Conservation (phyloP, 73 alveolate genomes). For the Symbiodinium pilosum region DNA sequence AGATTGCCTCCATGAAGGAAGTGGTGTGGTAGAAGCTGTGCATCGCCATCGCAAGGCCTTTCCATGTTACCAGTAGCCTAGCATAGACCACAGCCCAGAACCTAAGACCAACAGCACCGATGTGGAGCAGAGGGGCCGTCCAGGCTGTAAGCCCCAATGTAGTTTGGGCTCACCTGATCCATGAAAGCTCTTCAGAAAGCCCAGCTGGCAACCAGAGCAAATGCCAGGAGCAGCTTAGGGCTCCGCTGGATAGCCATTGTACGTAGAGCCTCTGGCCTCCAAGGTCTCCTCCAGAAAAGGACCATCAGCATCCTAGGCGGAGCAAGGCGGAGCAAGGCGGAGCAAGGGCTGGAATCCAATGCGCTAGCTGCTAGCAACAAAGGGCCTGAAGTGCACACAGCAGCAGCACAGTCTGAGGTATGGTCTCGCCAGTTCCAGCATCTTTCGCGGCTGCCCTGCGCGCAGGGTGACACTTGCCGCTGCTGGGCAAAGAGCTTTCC, state of each 20-base stretch:
- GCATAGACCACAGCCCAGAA: not conserved
- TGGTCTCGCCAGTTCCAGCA: conserved; percentile 65
- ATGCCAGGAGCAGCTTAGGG: too few relatives aligned
- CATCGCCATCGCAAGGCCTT: conserved; percentile 82
- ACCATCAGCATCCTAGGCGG: conserved; percentile 35
- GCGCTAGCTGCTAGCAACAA: too few relatives aligned
- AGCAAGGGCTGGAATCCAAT: too few relatives aligned
- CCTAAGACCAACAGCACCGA: too few relatives aligned
- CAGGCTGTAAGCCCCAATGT: conserved; percentile 49
- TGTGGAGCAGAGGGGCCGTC: not conserved
- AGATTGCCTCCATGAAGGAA: conserved; percentile 57
- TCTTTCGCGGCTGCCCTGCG: conserved; percentile 22
- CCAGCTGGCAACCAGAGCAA: too few relatives aligned
- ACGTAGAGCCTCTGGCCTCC: conserved; percentile 59
- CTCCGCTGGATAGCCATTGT: conserved; percentile 50
- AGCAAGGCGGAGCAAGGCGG: not conserved
- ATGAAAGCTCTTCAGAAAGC: not conserved
- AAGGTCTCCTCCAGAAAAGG: conserved; percentile 55
- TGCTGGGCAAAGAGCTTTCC: too few relatives aligned
- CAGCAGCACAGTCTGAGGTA: not conserved
- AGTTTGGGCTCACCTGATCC: conserved; percentile 62
- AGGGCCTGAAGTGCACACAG: too few relatives aligned
- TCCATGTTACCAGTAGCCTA: not conserved
- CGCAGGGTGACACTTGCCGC: too few relatives aligned
- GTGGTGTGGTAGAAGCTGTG: conserved; percentile 78